phyloP scores from a whole-genome alignment of 176 grass and related monocot species.

The Ensete ventricosum region DNA sequence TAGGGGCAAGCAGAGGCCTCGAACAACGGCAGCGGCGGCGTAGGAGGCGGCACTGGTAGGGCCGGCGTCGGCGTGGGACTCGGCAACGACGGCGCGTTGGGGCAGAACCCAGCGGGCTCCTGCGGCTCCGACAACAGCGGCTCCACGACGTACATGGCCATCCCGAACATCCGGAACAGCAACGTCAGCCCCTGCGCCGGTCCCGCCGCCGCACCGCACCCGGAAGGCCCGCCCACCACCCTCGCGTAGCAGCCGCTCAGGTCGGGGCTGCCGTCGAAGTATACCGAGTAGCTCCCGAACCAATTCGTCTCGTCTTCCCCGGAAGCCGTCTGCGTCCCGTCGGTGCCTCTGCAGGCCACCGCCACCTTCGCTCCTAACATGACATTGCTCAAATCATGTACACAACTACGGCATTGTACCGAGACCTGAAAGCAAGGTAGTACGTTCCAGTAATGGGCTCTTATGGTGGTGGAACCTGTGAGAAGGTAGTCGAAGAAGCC shows the following conservation, averaged over 20 bases:
- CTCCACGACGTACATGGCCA: conserved; percentile 54
- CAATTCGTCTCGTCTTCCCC: conserved; percentile 74
- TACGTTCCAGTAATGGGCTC: neutral
- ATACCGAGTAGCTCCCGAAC: conserved; percentile 60
- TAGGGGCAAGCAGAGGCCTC: conserved; percentile 55
- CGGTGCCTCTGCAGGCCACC: conserved; percentile 48
- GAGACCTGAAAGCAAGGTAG: neutral
- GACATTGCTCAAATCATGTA: neutral
- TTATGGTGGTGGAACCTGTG: conserved; percentile 24
- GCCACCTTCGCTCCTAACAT: conserved; percentile 54
- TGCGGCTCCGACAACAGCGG: conserved; percentile 62
- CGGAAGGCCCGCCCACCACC: conserved; percentile 43
- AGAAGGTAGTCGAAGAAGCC: conserved; percentile 79
- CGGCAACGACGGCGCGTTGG: conserved; percentile 9
- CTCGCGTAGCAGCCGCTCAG: conserved; percentile 70
- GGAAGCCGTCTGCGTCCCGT: conserved; percentile 10
- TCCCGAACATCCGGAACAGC: conserved; percentile 54
- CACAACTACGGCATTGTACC: neutral
- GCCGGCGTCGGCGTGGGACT: conserved; percentile 4
- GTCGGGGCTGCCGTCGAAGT: conserved; percentile 60
- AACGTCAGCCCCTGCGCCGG: conserved; percentile 40
- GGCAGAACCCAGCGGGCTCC: conserved; percentile 52
- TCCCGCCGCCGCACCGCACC: conserved; percentile 37
- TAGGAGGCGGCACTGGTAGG: neutral
- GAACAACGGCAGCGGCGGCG: neutral